Evolutionary conservation across 371 early-diverging fungal species (phyloP), one percentile per base, ranked within the genome.

Genomic region (Mucor irregularis): DNA sequence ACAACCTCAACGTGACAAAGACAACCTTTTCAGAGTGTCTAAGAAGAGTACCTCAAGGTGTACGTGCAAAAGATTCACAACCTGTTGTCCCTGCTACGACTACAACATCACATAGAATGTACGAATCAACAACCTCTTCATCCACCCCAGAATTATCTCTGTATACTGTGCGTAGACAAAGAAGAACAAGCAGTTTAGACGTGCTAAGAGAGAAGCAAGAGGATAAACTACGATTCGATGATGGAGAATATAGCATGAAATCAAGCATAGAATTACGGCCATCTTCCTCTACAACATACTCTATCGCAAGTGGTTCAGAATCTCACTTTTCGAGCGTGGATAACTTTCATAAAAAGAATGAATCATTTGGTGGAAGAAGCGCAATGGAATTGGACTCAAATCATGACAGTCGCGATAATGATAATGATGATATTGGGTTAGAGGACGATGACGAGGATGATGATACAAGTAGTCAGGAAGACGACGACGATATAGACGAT

Each of bases 131-230:
- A n/a, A 21, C 2, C 11, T 5, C 35, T 35, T n/a, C 35, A 1
- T 5, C 5, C 4, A 16, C 35, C 13, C 16, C 26, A 1, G 42
- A 42, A 22, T 0, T 30, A 30, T 25, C 54, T 14, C 4, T 49
- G 1, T 57, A 50, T 37, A 26, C 29, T 2, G 28, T 34, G 5
- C 45, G 47, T 26, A 44, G 52, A 55, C 58, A 54, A 22, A 51
- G 69, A 24, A 62, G 75, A 37, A 78, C 78, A 7, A 78, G 78
- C 31, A 78, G 78, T 55, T 37, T 78, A 7, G 70, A 78, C 33
- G 78, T 78, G 0, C 31, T 78, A 14, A 57, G 71, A 42, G 74
- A 72, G 26, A 51, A 52, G 21, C 60, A 63, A 29, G 50, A 60
- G 7, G 64, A 58, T 21, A 25, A 52, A 14, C 11, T 16, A 22